These are phyloP conservation scores for Elaeis guineensis DNA, from an alignment of 176 grass and related monocot genomes.

Conservation along the genomic window DNA sequence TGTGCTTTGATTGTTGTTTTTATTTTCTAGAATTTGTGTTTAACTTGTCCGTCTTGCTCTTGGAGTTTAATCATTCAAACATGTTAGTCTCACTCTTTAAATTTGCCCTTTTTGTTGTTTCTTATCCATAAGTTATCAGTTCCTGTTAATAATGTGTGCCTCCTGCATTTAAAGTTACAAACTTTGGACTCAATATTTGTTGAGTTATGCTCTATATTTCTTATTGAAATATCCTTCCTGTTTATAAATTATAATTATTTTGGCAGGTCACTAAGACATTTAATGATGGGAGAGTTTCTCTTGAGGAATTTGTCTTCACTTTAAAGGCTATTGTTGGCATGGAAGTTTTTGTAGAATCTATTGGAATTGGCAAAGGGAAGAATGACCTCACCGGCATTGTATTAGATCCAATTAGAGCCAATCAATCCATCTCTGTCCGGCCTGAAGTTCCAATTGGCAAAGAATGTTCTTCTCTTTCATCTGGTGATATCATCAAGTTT, in stretches of 20 bases:
- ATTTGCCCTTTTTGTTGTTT: slow-evolving; percentile 3
- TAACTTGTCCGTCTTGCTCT: too few relatives aligned
- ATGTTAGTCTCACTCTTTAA: slow-evolving; percentile 17
- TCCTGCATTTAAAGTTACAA: too few relatives aligned
- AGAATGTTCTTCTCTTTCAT: slow-evolving; percentile 67
- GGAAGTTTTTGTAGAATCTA: slow-evolving; percentile 51
- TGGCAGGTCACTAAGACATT: slow-evolving; percentile 64
- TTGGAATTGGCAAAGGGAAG: slow-evolving; percentile 75
- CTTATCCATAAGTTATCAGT: too few relatives aligned
- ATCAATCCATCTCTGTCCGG: slow-evolving; percentile 30
- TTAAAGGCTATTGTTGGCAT: slow-evolving; percentile 61
- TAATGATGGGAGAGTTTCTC: slow-evolving; percentile 39
- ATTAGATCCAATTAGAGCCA: slow-evolving; percentile 50
- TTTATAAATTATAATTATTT: neutral
- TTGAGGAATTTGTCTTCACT: slow-evolving; percentile 56
- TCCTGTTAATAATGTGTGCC: too few relatives aligned
- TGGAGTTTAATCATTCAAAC: neutral
- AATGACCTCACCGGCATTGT: slow-evolving; percentile 63
- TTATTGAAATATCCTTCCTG: too few relatives aligned
- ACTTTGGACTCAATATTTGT: too few relatives aligned
- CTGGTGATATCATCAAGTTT: slow-evolving; percentile 83
- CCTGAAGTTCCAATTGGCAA: slow-evolving; percentile 75
- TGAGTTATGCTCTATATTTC: too few relatives aligned
- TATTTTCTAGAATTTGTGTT: too few relatives aligned
- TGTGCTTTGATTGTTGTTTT: too few relatives aligned